Evolutionary conservation across 805 yeast genomes (phyloP).

Genomic region (Pichia nakasei): DNA sequence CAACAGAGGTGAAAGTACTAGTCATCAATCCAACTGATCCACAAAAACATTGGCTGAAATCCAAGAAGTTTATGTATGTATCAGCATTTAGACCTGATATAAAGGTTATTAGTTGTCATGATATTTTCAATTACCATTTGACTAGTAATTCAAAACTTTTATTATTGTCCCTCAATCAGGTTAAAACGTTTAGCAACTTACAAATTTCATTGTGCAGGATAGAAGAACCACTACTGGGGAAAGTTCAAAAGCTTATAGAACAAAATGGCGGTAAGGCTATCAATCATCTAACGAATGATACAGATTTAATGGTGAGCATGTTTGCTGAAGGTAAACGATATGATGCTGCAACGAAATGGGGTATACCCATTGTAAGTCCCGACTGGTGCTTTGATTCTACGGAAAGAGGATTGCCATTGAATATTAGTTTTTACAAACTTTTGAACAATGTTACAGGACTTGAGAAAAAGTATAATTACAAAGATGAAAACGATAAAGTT

Average conservation of each 20-base stretch:
- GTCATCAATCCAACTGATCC: slow-evolving; percentile 18
- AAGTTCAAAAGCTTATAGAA: slow-evolving; percentile 27
- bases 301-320: slow-evolving; percentile 40
- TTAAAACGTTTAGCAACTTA: slow-evolving; percentile 37
- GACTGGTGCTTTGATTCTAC: slow-evolving; percentile 41
- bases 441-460: slow-evolving; percentile 26
- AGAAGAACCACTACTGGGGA: slow-evolving; percentile 13
- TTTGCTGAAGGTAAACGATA: slow-evolving; percentile 46
- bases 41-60: slow-evolving; percentile 24
- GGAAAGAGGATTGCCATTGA: slow-evolving; percentile 35
- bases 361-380: slow-evolving; percentile 46
- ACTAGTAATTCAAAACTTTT: neutral
- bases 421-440: slow-evolving; percentile 32
- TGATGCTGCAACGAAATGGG: slow-evolving; percentile 44
- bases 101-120: slow-evolving; percentile 39
- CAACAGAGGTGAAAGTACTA: slow-evolving; percentile 19
- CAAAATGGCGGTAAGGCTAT: slow-evolving; percentile 42
- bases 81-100: slow-evolving; percentile 48
- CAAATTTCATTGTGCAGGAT: slow-evolving; percentile 32
- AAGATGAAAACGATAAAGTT: slow-evolving; percentile 9
- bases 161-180: neutral
- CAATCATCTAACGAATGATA: slow-evolving; percentile 38
- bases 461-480: slow-evolving; percentile 27
- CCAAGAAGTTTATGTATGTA: slow-evolving; percentile 46
- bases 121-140: slow-evolving; percentile 22